These are phyloP conservation scores for Nakazawaea sp. DNA, from an alignment of 805 yeast species.

Conservation along the genomic window DNA sequence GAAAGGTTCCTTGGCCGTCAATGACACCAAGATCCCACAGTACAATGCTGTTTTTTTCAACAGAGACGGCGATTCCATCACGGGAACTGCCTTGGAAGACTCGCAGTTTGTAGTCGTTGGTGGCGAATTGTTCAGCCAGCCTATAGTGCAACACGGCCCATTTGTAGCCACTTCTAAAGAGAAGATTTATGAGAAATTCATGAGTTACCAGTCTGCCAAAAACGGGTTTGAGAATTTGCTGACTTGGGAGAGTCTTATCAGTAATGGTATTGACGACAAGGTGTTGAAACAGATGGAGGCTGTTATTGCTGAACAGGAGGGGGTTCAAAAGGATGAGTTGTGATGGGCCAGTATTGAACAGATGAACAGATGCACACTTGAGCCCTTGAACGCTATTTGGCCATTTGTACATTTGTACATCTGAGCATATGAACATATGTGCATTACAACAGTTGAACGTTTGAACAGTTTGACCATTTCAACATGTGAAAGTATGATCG, in stretches of 20 bases:
- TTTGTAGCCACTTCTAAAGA: slow-evolving; percentile 72
- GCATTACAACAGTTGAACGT: too few species aligned
- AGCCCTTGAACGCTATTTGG: too few species aligned
- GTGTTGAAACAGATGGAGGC: slow-evolving; percentile 3
- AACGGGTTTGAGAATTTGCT: slow-evolving; percentile 67
- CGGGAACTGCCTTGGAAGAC: slow-evolving; percentile 43
- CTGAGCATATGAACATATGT: too few species aligned
- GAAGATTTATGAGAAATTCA: slow-evolving; percentile 60
- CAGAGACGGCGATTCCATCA: slow-evolving; percentile 56
- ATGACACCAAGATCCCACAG: slow-evolving; percentile 30
- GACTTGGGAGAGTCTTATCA: slow-evolving; percentile 46
- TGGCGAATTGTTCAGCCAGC: slow-evolving; percentile 69
- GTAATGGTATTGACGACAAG: slow-evolving; percentile 20
- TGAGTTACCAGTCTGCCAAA: slow-evolving; percentile 60
- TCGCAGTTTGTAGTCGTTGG: slow-evolving; percentile 70
- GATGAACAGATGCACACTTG: too few species aligned
- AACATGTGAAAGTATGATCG: too few species aligned
- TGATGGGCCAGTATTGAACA: too few species aligned
- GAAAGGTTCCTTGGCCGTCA: slow-evolving; percentile 49
- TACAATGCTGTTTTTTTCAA: slow-evolving; percentile 58
- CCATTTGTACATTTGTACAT: too few species aligned
- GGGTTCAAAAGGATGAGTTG: slow-evolving; percentile 4
- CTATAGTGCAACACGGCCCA: slow-evolving; percentile 83
- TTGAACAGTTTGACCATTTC: too few species aligned
- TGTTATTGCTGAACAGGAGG: slow-evolving; percentile 4